phyloP scores from a whole-genome alignment of 148 eudicot species.

The Rhododendron kiyosumense region DNA sequence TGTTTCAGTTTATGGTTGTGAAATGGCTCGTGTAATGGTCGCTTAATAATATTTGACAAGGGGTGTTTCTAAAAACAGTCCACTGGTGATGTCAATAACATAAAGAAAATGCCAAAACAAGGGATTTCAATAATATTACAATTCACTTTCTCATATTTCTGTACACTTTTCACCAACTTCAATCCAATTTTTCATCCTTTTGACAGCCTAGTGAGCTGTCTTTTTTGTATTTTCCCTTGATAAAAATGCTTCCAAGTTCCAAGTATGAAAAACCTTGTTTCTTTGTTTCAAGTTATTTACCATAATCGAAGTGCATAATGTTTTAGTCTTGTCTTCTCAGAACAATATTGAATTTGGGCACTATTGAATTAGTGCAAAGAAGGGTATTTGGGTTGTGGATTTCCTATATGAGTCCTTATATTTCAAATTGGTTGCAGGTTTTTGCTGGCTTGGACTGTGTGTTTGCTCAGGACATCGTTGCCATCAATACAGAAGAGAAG shows the following conservation, averaged over 20 bases:
- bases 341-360: not conserved
- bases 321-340: not conserved
- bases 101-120: not conserved
- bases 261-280: not conserved
- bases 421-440: slow-evolving; percentile 35
- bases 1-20: not conserved
- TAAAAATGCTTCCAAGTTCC: not conserved
- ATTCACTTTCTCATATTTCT: not conserved
- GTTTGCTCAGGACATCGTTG: slow-evolving; percentile 71
- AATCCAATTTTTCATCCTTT: not conserved
- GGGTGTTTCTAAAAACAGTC: not conserved
- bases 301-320: not conserved
- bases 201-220: not conserved
- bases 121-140: not conserved
- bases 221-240: not conserved
- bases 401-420: slow-evolving; percentile 7
- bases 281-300: not conserved
- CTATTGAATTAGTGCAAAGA: not conserved
- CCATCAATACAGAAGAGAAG: slow-evolving; percentile 46
- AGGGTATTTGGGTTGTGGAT: not conserved
- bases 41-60: not conserved
- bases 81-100: not conserved
- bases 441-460: slow-evolving; percentile 27
- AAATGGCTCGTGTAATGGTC: not conserved
- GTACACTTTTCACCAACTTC: not conserved